phyloP scores from a whole-genome alignment of 2,329 filamentous ascomycete species.

The Periconia digitata region DNA sequence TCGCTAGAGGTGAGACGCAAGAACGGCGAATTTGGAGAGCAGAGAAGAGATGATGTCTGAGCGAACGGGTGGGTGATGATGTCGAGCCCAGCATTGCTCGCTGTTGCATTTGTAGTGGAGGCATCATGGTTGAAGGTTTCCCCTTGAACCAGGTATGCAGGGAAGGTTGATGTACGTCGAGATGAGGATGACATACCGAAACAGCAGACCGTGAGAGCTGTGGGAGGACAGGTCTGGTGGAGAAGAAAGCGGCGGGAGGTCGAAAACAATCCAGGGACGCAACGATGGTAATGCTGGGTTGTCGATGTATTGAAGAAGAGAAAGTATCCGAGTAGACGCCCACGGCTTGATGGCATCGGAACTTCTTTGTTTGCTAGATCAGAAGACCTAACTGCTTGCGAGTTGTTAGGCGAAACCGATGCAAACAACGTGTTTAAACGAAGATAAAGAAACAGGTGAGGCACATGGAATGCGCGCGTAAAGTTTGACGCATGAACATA shows the following conservation, averaged over 20 bases:
- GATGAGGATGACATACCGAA: conserved; percentile 1
- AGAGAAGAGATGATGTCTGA: too few species aligned
- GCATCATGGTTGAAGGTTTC: too few species aligned
- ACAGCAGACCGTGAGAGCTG: background rate
- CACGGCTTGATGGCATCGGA: background rate
- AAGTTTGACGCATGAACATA: background rate
- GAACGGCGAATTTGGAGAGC: conserved; percentile 11
- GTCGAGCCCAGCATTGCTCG: background rate
- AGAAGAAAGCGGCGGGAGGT: background rate
- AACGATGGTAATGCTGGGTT: background rate
- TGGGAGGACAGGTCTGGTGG: background rate
- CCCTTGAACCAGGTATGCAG: too few species aligned
- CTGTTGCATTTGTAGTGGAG: background rate
- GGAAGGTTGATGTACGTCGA: conserved; percentile 9
- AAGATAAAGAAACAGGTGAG: background rate
- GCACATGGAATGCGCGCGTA: conserved; percentile 1
- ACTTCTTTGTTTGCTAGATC: conserved; percentile 5
- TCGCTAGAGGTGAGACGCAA: conserved; percentile 21
- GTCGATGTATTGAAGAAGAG: background rate
- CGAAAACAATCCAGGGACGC: background rate
- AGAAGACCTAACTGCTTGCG: background rate
- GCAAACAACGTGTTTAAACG: background rate
- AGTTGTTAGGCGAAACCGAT: background rate
- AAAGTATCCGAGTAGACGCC: background rate
- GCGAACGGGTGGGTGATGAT: background rate